Base-by-base conservation (phyloP, 1,139 yeast genomes). In the Candida albicans region DNA sequence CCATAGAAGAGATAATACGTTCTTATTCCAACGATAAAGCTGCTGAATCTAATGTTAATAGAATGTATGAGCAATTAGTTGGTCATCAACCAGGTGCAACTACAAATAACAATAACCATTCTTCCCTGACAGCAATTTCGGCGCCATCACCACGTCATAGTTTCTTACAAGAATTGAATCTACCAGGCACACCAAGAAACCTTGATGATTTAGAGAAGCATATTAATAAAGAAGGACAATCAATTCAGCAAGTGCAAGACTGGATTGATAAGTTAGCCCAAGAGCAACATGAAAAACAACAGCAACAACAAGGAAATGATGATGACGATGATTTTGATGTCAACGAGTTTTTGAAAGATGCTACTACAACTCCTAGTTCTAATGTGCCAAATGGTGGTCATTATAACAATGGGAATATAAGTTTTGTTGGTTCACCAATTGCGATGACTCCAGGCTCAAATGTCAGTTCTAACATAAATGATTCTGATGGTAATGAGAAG, bases 161-260 rank as follows among this genome's bases (percentile, higher is more conserved):
- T 66, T 66, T 46, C 67, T 71, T 1, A 24, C 35, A 31, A 25
- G 74, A 69, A 41, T 55, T 68, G 41, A 59, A 58, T 45, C 40
- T 35, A 14, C 47, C 59, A 6, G 52, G 45, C 37, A 54, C 54
- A 31, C 47, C 45, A 3, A 37, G 40, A 11, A 22, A 36, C 10
- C 35, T 36, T 33, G 42, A 39, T 29, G 41, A 42, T 18, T 57
- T 75, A 41, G 79, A 75, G 51, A 71, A 68, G 33, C 77, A 69
- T 46, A 63, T 79, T 8, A 61, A 62, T 44, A 73, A 68, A 52
- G 82, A 79, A 50, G 82, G 81, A 9, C 77, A 74, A 48, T 73
- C 82, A 3, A 70, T 80, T 42, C 79, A 71, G 57, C 83, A 79
- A 53, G 81, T 78, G 1, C 81, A 78, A 54, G 84, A 80, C 51